These are phyloP conservation scores for Globisporangium heterothallicum DNA, from an alignment of 352 stramenopile species.

Conservation along the genomic window DNA sequence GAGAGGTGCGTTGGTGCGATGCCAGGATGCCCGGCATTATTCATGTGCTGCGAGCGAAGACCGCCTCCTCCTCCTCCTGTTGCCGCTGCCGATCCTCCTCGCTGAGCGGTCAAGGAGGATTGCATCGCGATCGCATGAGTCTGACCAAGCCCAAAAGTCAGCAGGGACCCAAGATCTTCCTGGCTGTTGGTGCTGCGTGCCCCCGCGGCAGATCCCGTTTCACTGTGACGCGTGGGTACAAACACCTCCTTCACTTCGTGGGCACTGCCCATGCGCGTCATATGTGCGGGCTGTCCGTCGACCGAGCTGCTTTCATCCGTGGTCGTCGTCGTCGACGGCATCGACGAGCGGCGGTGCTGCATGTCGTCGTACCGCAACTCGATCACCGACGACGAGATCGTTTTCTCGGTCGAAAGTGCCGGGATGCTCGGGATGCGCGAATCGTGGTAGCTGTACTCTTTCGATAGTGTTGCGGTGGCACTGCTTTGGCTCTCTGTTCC, in stretches of 20 bases:
- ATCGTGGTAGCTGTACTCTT: slow-evolving; percentile 7
- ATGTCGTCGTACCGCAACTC: slow-evolving; percentile 13
- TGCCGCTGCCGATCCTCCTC: neutral
- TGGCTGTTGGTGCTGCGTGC: neutral
- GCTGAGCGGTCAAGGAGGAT: neutral
- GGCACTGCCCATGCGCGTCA: slow-evolving; percentile 30
- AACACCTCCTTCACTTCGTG: slow-evolving; percentile 61
- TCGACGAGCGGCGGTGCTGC: slow-evolving; percentile 1
- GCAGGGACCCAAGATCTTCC: neutral
- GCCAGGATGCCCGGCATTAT: neutral
- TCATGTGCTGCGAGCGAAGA: neutral
- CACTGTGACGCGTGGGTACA: slow-evolving; percentile 20
- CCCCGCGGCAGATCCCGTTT: neutral
- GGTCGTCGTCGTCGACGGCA: neutral
- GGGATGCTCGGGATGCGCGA: neutral
- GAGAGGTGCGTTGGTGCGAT: neutral
- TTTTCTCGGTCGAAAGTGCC: neutral
- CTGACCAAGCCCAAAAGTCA: neutral
- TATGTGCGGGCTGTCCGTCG: slow-evolving; percentile 12
- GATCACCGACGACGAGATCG: slow-evolving; percentile 4
- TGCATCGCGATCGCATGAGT: neutral
- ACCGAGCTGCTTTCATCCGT: slow-evolving; percentile 3
- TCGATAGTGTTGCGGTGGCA: neutral
- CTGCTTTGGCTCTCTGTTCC: neutral
- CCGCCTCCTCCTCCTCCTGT: neutral